Evolutionary conservation across 129 eudicot species (phyloP).

Genomic region (Silybum marianum): DNA sequence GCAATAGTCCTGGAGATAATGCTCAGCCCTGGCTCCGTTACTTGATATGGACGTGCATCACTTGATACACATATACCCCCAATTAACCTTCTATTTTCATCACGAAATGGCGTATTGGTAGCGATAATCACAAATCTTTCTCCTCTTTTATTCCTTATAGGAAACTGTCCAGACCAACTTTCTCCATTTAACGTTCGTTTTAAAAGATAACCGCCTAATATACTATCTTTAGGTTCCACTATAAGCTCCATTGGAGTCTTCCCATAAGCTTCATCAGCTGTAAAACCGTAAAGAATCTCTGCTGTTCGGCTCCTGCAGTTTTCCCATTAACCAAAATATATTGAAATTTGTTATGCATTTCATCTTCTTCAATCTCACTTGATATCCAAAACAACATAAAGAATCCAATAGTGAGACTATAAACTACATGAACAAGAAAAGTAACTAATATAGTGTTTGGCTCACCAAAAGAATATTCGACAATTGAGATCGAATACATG

Average conservation of each 20-base stretch:
- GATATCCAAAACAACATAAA: neutral
- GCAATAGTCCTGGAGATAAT: slow-evolving; percentile 4
- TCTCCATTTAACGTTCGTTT: slow-evolving; percentile 46
- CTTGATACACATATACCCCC: slow-evolving; percentile 62
- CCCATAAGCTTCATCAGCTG: slow-evolving; percentile 68
- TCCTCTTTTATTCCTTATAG: slow-evolving; percentile 57
- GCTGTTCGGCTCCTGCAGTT: slow-evolving; percentile 65
- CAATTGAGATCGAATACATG: slow-evolving; percentile 52
- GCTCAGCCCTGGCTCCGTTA: neutral
- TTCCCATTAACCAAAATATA: neutral
- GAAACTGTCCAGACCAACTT: slow-evolving; percentile 78
- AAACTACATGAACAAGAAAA: neutral
- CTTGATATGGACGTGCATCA: slow-evolving; percentile 55
- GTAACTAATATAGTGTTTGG: slow-evolving; percentile 17
- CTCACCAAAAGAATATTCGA: slow-evolving; percentile 63
- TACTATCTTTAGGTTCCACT: slow-evolving; percentile 30
- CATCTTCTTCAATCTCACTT: neutral
- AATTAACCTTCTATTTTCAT: slow-evolving; percentile 45
- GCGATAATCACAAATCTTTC: slow-evolving; percentile 44
- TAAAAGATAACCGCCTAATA: slow-evolving; percentile 33
- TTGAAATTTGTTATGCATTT: neutral
- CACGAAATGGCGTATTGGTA: slow-evolving; percentile 62
- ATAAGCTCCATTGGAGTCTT: slow-evolving; percentile 49
- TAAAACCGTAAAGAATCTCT: slow-evolving; percentile 65
- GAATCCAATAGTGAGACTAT: neutral